phyloP scores from a whole-genome alignment of 768 basidiomycete genomes.

The Atractiella rhizophila region DNA sequence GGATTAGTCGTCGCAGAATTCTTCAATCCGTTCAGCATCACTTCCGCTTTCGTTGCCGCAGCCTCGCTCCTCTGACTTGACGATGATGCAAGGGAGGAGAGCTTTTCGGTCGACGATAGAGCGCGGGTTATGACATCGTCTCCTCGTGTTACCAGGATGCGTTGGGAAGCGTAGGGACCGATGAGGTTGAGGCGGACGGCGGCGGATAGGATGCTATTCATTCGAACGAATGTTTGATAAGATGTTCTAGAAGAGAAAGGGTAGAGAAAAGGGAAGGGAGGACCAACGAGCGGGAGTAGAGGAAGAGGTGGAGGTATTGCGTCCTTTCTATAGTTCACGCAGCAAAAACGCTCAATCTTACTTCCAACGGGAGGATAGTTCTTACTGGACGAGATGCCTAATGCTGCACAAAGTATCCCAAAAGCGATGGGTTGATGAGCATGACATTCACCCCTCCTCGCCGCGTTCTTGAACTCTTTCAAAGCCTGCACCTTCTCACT shows the following conservation, averaged over 20 bases:
- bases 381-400: conserved; percentile 41
- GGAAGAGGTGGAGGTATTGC: conserved; percentile 69
- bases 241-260: no score
- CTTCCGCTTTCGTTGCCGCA: conserved; percentile 13
- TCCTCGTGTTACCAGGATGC: conserved; percentile 53
- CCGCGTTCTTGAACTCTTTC: conserved; percentile 38
- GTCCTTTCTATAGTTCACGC: conserved; percentile 36
- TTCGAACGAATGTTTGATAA: no score
- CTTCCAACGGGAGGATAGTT: conserved; percentile 19
- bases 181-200: conserved; percentile 72
- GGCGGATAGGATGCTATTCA: conserved; percentile 66
- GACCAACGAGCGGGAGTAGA: conserved; percentile 76
- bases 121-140: conserved; percentile 43
- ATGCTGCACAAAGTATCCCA: conserved; percentile 54
- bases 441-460: conserved; percentile 29
- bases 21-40: conserved; percentile 17
- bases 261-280: no score
- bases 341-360: background rate
- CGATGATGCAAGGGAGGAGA: conserved; percentile 24
- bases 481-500: conserved; percentile 24
- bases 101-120: conserved; percentile 40
- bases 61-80: conserved; percentile 1
- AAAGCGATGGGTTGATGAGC: conserved; percentile 83
- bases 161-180: conserved; percentile 80
- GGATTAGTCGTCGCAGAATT: conserved; percentile 84